Evolutionary conservation across 2,329 filamentous ascomycete genomes (phyloP).

Genomic region (Penicillium thymicola): DNA sequence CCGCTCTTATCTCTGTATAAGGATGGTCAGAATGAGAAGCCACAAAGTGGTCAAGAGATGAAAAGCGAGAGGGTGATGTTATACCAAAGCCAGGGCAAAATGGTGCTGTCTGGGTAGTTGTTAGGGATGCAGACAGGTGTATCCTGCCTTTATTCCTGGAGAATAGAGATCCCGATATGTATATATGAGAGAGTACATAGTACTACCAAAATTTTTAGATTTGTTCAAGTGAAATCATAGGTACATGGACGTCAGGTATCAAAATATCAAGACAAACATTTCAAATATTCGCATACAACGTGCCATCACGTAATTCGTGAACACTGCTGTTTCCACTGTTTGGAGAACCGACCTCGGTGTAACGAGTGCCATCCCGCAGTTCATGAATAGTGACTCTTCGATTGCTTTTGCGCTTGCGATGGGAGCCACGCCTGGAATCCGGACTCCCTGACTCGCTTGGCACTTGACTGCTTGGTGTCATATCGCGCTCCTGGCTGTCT

Average conservation of each 20-base stretch:
- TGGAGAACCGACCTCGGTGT: constrained; percentile 41
- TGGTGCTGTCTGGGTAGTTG: background rate
- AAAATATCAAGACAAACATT: background rate
- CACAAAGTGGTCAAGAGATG: too few species aligned
- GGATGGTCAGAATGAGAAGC: too few species aligned
- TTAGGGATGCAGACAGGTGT: background rate
- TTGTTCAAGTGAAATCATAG: background rate
- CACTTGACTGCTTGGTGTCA: constrained; percentile 25
- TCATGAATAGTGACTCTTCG: constrained; percentile 43
- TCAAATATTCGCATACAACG: constrained; percentile 42
- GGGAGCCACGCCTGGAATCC: constrained; percentile 28
- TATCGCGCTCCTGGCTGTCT: constrained; percentile 26
- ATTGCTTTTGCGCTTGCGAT: constrained; percentile 29
- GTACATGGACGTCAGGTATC: background rate
- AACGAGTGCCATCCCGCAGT: constrained; percentile 41
- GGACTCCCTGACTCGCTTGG: constrained; percentile 35
- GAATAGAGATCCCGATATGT: background rate
- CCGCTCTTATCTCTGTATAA: too few species aligned
- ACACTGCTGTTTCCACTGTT: constrained; percentile 33
- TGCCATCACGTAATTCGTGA: constrained; percentile 44
- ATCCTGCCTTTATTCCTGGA: background rate
- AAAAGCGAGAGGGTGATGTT: background rate
- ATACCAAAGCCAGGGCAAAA: background rate
- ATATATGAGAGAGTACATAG: background rate
- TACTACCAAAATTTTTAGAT: background rate